Evolutionary conservation across 139 green algal species (phyloP).

Genomic region (Gonium pectorale): DNA sequence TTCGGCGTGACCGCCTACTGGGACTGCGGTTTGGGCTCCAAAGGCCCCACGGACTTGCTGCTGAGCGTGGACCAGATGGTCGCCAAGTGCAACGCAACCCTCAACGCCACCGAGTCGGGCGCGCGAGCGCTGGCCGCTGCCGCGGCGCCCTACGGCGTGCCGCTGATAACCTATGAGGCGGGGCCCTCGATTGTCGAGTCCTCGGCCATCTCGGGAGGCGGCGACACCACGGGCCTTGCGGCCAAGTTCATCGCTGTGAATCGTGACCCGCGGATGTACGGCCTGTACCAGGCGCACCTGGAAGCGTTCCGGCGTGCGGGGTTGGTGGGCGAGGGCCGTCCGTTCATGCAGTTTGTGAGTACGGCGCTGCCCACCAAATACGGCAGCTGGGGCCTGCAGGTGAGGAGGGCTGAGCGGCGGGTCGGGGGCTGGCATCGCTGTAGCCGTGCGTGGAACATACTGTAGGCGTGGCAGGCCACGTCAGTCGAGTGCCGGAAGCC

Average conservation of each 20-base stretch:
- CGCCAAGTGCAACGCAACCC: constrained; percentile 17
- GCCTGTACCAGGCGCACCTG: constrained; percentile 35
- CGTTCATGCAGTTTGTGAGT: constrained; percentile 37
- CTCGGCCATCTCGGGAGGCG: constrained; percentile 12
- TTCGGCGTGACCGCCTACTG: constrained; percentile 48
- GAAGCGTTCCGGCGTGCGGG: background rate
- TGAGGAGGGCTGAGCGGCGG: no score
- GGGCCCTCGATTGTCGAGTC: constrained; percentile 45
- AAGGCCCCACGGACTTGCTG: constrained; percentile 9
- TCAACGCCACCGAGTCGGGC: background rate
- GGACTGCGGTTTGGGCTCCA: constrained; percentile 43
- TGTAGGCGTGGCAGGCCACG: no score
- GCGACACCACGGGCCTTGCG: background rate
- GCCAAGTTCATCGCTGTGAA: constrained; percentile 35
- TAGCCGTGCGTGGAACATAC: no score
- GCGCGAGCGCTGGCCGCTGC: background rate
- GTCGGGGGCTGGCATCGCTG: no score
- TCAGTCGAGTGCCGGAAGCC: no score
- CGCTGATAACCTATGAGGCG: constrained; percentile 50
- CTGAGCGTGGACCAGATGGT: constrained; percentile 47
- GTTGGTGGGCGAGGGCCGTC: constrained; percentile 17
- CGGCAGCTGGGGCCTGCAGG: constrained; percentile 44
- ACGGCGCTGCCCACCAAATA: constrained; percentile 3
- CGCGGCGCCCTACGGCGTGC: constrained; percentile 22
- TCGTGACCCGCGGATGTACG: constrained; percentile 49